These are phyloP conservation scores for Colletotrichum eremochloae DNA, from an alignment of 2,329 filamentous ascomycete genomes.

Conservation along the genomic window DNA sequence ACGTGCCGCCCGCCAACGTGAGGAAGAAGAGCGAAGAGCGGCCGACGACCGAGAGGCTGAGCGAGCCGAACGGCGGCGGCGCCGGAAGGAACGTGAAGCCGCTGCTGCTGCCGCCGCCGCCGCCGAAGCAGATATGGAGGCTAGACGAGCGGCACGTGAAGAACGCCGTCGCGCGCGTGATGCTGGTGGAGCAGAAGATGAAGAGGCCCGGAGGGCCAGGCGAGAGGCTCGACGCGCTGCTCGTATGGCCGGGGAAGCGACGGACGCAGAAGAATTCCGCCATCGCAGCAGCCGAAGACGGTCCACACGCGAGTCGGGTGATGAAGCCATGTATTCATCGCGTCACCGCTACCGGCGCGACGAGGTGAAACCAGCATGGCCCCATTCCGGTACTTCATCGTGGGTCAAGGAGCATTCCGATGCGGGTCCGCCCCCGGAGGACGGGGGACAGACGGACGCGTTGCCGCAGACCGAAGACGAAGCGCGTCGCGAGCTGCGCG, in stretches of 20 bases:
- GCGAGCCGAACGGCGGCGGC: constrained; percentile 63
- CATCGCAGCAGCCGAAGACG: constrained; percentile 58
- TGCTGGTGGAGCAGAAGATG: constrained; percentile 61
- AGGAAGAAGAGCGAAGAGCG: constrained; percentile 64
- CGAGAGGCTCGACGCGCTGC: constrained; percentile 65
- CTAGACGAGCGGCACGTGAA: constrained; percentile 59
- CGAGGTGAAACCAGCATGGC: constrained; percentile 62
- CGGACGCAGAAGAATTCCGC: constrained; percentile 54
- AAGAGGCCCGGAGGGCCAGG: constrained; percentile 66
- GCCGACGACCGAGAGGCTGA: constrained; percentile 63
- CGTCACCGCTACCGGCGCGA: constrained; percentile 48
- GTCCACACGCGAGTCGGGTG: constrained; percentile 56
- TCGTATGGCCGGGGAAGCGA: constrained; percentile 48
- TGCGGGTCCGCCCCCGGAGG: constrained; percentile 68
- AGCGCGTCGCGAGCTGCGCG: constrained; percentile 63
- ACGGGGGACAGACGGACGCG: constrained; percentile 52
- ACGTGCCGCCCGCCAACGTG: constrained; percentile 61
- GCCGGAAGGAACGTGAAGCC: constrained; percentile 63
- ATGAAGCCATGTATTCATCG: constrained; percentile 61
- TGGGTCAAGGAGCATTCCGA: constrained; percentile 77
- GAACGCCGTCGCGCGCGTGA: constrained; percentile 64
- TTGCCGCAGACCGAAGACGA: constrained; percentile 59
- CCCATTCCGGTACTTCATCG: constrained; percentile 73
- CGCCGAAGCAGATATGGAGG: constrained; percentile 62
- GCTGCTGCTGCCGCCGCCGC: constrained; percentile 55